Evolutionary conservation across 306 rosid species (phyloP).

Genomic region (Trifolium pratense): DNA sequence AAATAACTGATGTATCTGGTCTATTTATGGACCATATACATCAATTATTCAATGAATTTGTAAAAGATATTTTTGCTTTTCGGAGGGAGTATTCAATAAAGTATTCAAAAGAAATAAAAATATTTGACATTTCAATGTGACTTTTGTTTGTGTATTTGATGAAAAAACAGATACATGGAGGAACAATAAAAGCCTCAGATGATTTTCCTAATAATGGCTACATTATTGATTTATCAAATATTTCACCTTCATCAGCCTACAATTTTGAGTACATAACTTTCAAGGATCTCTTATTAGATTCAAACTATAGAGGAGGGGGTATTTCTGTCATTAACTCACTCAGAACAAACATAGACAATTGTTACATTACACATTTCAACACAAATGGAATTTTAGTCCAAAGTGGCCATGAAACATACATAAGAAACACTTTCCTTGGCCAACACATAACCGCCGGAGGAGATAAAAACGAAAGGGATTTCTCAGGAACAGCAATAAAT

Average conservation of each 20-base stretch:
- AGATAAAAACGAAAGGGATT: conserved; percentile 59
- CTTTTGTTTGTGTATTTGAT: no score
- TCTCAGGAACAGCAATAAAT: conserved; percentile 78
- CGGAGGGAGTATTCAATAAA: conserved; percentile 4
- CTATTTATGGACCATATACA: no score
- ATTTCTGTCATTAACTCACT: conserved; percentile 79
- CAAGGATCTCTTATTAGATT: conserved; percentile 73
- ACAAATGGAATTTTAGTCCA: conserved; percentile 71
- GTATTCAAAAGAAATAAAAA: not conserved
- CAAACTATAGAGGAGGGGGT: conserved; percentile 86
- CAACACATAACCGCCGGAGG: conserved; percentile 91
- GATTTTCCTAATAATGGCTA: no score
- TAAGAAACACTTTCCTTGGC: conserved; percentile 81
- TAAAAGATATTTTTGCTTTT: no score
- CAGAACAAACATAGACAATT: conserved; percentile 78
- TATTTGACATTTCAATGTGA: no score
- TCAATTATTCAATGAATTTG: no score
- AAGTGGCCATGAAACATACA: conserved; percentile 88
- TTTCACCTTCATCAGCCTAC: no score
- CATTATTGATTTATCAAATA: no score
- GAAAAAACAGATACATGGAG: no score
- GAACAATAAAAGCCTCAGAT: no score
- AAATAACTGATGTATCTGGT: no score
- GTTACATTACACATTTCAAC: conserved; percentile 85
- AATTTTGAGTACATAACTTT: conserved; percentile 79